phyloP scores from a whole-genome alignment of 1,284 basidiomycete species.

The Mrakiaceae sp. region DNA sequence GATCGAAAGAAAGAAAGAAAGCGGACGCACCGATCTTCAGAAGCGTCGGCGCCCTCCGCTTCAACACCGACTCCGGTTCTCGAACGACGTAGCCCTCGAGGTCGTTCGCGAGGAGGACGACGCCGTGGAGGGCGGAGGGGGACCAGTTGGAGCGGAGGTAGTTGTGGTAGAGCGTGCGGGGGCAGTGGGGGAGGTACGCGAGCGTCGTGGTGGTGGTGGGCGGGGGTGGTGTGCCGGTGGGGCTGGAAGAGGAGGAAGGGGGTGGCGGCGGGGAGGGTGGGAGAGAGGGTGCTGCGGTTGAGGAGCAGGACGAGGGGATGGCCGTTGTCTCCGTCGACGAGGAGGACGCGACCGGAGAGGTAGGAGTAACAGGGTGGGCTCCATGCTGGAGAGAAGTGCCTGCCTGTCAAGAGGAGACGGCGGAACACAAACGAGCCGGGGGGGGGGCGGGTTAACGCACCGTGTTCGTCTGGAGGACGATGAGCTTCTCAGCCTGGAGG shows the following conservation, averaged over 20 bases:
- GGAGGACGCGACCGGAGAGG: too few species aligned
- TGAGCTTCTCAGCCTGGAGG: background rate
- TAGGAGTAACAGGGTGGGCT: background rate
- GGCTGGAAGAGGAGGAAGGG: background rate
- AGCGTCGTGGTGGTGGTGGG: background rate
- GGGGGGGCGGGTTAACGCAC: background rate
- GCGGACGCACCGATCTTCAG: background rate
- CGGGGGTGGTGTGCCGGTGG: background rate
- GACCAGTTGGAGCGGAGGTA: slow-evolving; percentile 11
- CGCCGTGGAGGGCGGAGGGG: background rate
- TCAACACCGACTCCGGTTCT: slow-evolving; percentile 8
- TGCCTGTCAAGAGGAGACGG: too few species aligned
- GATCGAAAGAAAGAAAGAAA: too few species aligned
- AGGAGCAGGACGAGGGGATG: background rate
- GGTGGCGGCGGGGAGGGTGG: background rate
- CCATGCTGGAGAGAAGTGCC: background rate
- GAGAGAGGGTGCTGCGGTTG: background rate
- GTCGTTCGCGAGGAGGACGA: slow-evolving; percentile 9
- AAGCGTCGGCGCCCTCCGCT: slow-evolving; percentile 2
- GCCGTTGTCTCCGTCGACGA: too few species aligned
- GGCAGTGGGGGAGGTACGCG: slow-evolving; percentile 14
- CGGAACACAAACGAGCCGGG: too few species aligned
- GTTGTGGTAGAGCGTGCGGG: slow-evolving; percentile 11
- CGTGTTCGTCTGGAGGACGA: slow-evolving; percentile 3
- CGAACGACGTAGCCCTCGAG: slow-evolving; percentile 7